Evolutionary conservation across 2,329 filamentous ascomycete genomes (phyloP), one percentile per base, ranked within the genome.

Genomic region (Paraphaeosphaeria sporulosa): DNA sequence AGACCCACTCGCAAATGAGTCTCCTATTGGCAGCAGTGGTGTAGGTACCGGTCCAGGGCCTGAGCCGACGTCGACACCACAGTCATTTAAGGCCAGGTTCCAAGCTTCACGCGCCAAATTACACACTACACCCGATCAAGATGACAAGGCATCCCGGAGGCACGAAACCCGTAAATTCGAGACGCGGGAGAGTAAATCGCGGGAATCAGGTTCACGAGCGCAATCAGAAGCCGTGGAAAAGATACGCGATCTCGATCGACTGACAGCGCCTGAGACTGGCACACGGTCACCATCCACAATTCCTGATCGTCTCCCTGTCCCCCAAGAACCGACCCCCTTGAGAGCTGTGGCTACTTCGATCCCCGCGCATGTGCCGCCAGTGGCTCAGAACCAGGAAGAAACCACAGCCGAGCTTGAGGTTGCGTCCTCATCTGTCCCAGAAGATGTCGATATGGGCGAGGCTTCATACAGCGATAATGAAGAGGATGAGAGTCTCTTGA

Each of bases 201-300:
- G 32, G 10, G 34, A 52, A 15, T 17, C 8, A 15, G 34, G 12
- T 15, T n/a, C 19, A 6, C 49, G 34, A 21, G 21, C 34, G 21
- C 49, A 15, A 27, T 40, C 34, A 36, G 49, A 40, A 52, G 19
- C 49, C 17, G 17, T 27, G 21, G 34, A 52, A 21, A 42, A 34
- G 34, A 23, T 36, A 15, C 51, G 32, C 25, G n/a, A 10, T 1
- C 7, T 34, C 25, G 38, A 43, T 13, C 51, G 40, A 17, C 38
- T 32, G n/a, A 23, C 38, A 15, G 38, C 38, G 9, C 17, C 36
- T 7, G 51, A 44, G 25, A 36, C n/a, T 19, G 72, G 73, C 12
- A 76, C 74, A 25, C 64, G 74, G 44, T 77, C 74, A 6, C 74
- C 75, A 2, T 78, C 75, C 6, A 70, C 70, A 8, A 72, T 77